phyloP scores from a whole-genome alignment of 2,329 filamentous ascomycete species.

The Penicillium sumatraense region DNA sequence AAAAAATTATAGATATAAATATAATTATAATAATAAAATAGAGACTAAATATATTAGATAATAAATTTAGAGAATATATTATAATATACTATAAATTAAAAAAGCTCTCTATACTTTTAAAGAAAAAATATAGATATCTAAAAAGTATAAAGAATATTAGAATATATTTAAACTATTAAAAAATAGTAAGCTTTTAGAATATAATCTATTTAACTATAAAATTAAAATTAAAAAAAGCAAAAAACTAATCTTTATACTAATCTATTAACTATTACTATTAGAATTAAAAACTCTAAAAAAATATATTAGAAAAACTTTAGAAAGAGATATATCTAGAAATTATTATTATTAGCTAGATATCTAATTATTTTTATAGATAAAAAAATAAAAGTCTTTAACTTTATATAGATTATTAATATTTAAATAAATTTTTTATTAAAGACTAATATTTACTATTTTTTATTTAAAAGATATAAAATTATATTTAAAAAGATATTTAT shows the following conservation, averaged over 20 bases:
- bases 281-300: conserved; percentile 3
- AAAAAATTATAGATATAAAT: conserved; percentile 5
- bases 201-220: conserved; percentile 4
- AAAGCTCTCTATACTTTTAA: not conserved
- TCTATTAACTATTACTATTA: not conserved
- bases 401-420: not conserved
- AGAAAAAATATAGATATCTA: conserved; percentile 4
- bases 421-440: not conserved
- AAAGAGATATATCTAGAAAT: conserved; percentile 2
- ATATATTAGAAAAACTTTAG: conserved; percentile 10
- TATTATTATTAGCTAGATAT: conserved; percentile 3
- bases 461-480: not conserved
- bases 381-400: not conserved
- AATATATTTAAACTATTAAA: conserved; percentile 4
- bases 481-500: conserved; percentile 1
- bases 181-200: not conserved
- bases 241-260: not conserved
- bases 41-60: conserved; percentile 5
- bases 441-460: not conserved
- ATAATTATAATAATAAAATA: conserved; percentile 2
- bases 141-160: not conserved
- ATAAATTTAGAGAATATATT: conserved; percentile 6
- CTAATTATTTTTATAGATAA: conserved; percentile 8
- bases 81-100: conserved; percentile 2
- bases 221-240: not conserved